Percentiles rank a stretch among this genome's conserved stretches.
Evolutionary conservation across 192 early-diverging fungal species (phyloP).

Genomic region (Coemansia sp.): DNA sequence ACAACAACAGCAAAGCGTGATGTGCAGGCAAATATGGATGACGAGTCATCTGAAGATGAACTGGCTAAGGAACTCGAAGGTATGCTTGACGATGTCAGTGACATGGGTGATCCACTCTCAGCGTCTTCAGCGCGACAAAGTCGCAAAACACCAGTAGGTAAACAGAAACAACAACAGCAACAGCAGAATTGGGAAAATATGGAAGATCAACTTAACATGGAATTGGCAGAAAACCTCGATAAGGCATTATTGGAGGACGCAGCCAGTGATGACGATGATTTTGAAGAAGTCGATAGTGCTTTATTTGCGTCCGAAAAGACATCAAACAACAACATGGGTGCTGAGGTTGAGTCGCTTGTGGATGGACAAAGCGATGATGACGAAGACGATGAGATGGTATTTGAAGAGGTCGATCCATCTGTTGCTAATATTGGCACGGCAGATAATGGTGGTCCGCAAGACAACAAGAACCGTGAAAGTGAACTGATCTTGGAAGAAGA

Average conservation of each 20-base stretch:
- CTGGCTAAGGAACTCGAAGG: constrained; percentile 51
- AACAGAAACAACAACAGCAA: neutral
- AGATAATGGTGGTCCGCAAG: neutral
- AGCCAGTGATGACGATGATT: constrained; percentile 47
- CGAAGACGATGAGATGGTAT: constrained; percentile 41
- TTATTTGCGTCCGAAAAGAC: constrained; percentile 13
- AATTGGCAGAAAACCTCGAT: constrained; percentile 23
- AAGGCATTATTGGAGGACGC: constrained; percentile 25
- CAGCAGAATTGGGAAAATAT: constrained; percentile 8
- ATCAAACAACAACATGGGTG: neutral
- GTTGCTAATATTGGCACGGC: constrained; percentile 7
- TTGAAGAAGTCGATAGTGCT: constrained; percentile 42
- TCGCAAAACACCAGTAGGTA: constrained; percentile 10
- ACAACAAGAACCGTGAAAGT: neutral
- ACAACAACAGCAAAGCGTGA: too few species aligned
- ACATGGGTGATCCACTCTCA: constrained; percentile 15
- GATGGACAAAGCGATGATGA: constrained; percentile 17
- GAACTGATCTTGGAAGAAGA: constrained; percentile 16
- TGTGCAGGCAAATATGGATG: constrained; percentile 15
- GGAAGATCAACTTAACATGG: constrained; percentile 34
- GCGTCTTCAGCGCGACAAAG: neutral
- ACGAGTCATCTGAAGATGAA: constrained; percentile 37
- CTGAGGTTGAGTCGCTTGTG: constrained; percentile 15
- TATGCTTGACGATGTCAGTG: constrained; percentile 37
- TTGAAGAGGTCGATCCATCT: constrained; percentile 40